Evolutionary conservation across 108 stramenopile species (phyloP), one percentile per base, ranked within the genome.

Genomic region (Nitzschia palea): DNA sequence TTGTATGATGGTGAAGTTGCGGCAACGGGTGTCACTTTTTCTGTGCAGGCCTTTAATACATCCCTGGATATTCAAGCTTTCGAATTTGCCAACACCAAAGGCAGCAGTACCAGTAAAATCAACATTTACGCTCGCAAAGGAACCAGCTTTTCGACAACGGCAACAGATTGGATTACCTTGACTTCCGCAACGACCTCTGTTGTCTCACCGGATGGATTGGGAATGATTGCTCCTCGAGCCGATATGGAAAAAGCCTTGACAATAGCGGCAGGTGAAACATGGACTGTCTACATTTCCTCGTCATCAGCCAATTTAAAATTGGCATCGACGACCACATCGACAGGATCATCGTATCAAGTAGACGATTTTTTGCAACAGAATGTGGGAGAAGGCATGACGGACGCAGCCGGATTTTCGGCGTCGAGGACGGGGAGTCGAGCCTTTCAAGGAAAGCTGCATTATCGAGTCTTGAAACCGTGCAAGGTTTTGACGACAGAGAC

Each of bases 361-460:
- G 65, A 65, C 32, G 23, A 52, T 23, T 54, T 54, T 36, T 37
- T 65, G 23, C 51, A 51, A 53, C 27, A 32, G 6, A 3, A 35
- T 26, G 65, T 65, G 17, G 65, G 65, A 25, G 45, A 48, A 26
- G 30, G 51, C 17, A 26, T 65, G 2, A 18, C 15, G 18, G 9
- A 27, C 12, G 65, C 52, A 1, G 25, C 65, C 32, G 52, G 34
- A 25, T 65, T 53, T 26, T 12, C 25, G 20, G 35, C 59, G 1
- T 6, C 36, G 2, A 17, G 59, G 17, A 40, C 59, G 17, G 26
- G 30, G 18, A 53, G 54, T 32, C 31, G 33, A 37, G 65, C 51
- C 0, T 65, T 65, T 53, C 65, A 54, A 27, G 65, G 65, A 27
- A 65, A 48, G 35, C 51, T 65, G 20, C 52, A 65, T 26, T 65